Conservation (phyloP, 2,329 filamentous ascomycete species). For the Blastomyces silverae region DNA sequence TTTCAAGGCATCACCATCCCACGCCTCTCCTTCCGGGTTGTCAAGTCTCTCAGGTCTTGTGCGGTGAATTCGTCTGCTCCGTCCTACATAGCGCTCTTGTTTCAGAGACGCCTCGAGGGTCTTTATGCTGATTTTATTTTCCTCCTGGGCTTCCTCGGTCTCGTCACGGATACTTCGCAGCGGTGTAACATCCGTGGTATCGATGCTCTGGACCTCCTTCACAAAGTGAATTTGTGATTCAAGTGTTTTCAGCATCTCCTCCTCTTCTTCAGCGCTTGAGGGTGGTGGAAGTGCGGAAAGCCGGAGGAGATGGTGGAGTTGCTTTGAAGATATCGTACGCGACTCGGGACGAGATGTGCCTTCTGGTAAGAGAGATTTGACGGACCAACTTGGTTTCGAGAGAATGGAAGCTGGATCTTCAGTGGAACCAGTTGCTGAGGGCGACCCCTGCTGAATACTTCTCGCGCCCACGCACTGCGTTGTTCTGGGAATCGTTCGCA, state of each 20-base stretch:
- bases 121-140: conserved; percentile 37
- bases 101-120: conserved; percentile 35
- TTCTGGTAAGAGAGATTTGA: conserved; percentile 62
- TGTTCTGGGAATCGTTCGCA: conserved; percentile 20
- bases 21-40: conserved; percentile 43
- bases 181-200: conserved; percentile 66
- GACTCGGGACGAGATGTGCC: conserved; percentile 26
- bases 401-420: conserved; percentile 45
- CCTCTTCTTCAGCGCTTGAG: conserved; percentile 54
- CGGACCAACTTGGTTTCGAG: conserved; percentile 72
- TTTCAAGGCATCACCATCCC: conserved; percentile 65
- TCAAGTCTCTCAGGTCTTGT: conserved; percentile 27
- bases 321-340: conserved; percentile 52
- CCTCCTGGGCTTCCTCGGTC: conserved; percentile 35
- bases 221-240: conserved; percentile 84
- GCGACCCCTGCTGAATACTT: not conserved
- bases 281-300: conserved; percentile 81
- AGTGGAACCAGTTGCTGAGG: conserved; percentile 24
- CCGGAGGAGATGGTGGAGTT: conserved; percentile 76
- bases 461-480: conserved; percentile 7
- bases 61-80: conserved; percentile 45
- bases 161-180: conserved; percentile 73
- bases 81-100: conserved; percentile 38
- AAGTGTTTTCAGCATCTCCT: conserved; percentile 65
- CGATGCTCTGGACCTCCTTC: conserved; percentile 70